Evolutionary conservation across 2,329 filamentous ascomycete genomes (phyloP).

Genomic region (Pseudogymnoascus sp.): DNA sequence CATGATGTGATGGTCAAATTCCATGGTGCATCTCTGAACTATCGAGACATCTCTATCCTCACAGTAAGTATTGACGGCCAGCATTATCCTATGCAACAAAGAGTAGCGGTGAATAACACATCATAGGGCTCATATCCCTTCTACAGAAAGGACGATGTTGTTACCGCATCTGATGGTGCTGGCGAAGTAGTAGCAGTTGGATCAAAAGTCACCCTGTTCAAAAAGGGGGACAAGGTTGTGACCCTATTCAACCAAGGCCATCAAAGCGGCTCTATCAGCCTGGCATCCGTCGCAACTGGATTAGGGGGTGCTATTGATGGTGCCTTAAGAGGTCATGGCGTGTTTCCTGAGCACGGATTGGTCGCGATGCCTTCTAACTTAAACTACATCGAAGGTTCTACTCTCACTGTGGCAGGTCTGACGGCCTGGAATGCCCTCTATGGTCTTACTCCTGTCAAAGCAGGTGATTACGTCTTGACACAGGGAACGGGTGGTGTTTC

Average conservation of each 20-base stretch:
- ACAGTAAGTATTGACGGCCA: constrained; percentile 19
- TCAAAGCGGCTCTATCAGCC: constrained; percentile 20
- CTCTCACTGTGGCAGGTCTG: constrained; percentile 43
- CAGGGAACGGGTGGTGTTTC: constrained; percentile 38
- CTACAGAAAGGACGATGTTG: constrained; percentile 16
- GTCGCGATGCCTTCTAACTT: constrained; percentile 48
- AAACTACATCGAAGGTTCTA: constrained; percentile 38
- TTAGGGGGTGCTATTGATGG: constrained; percentile 46
- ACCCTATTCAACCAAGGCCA: constrained; percentile 49
- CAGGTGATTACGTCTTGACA: constrained; percentile 33
- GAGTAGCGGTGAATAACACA: not conserved
- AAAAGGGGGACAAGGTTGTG: constrained; percentile 50
- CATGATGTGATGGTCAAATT: constrained; percentile 48
- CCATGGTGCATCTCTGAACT: constrained; percentile 33
- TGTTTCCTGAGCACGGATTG: constrained; percentile 48
- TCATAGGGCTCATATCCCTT: constrained; percentile 23
- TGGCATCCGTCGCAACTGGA: constrained; percentile 33
- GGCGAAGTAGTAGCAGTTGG: constrained; percentile 44
- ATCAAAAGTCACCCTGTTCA: constrained; percentile 45
- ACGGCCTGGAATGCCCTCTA: constrained; percentile 52
- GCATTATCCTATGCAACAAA: not conserved
- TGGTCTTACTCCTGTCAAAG: constrained; percentile 32
- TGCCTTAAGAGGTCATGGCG: constrained; percentile 38
- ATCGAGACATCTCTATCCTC: constrained; percentile 31
- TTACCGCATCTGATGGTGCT: constrained; percentile 34